A percentile compares a stretch with the other conserved stretches of the same genome.
Conservation (phyloP, 192 early-diverging fungal species). For the Entomortierella parvispora region DNA sequence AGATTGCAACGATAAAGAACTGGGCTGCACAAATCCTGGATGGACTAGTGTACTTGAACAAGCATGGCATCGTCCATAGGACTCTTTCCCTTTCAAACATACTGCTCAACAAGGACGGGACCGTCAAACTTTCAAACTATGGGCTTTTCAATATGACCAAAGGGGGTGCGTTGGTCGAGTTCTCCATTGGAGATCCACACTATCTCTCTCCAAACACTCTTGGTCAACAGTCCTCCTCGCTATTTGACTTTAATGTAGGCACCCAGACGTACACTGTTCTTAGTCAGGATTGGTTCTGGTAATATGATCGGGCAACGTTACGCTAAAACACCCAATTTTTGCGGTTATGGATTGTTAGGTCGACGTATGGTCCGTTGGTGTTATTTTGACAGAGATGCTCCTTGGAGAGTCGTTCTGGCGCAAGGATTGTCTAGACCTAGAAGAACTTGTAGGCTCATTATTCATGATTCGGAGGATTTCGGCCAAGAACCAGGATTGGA, state of each 20-base stretch:
- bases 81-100: conserved; percentile 59
- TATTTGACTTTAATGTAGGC: neutral
- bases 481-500: conserved; percentile 29
- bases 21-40: conserved; percentile 66
- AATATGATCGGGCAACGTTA: no score
- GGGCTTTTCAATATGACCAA: conserved; percentile 70
- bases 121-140: conserved; percentile 63
- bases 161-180: conserved; percentile 63
- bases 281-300: no score
- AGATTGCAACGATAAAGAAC: conserved; percentile 33
- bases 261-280: conserved; percentile 20
- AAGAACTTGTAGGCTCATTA: conserved; percentile 58
- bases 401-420: conserved; percentile 65
- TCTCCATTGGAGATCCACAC: conserved; percentile 64
- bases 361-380: conserved; percentile 67
- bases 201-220: conserved; percentile 54
- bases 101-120: conserved; percentile 57
- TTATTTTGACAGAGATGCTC: conserved; percentile 63
- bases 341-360: conserved; percentile 38
- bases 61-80: conserved; percentile 57
- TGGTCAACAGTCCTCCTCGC: conserved; percentile 8
- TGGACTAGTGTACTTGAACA: conserved; percentile 60
- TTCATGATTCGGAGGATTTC: conserved; percentile 46
- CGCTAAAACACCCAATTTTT: no score
- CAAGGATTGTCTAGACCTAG: conserved; percentile 55